Evolutionary conservation across 2,329 filamentous ascomycete species (phyloP), one percentile per base, ranked within the genome.

Genomic region (Aureobasidium sp.): DNA sequence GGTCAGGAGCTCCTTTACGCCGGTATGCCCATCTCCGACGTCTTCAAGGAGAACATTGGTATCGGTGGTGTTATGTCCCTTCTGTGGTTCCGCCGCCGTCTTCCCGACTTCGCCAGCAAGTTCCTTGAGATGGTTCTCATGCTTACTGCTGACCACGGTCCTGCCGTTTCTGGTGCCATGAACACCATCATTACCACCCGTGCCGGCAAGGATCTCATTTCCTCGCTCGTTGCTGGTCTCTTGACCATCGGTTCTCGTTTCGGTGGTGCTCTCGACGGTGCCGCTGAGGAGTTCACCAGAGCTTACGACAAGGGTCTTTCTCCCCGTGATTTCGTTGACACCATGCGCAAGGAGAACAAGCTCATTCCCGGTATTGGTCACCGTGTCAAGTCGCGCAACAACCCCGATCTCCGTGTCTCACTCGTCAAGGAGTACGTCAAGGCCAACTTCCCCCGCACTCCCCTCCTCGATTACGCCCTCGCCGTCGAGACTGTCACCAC

Each of bases 51-150:
- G 83, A 92, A 97, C 71, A 97, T 99, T 72, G 94, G 94, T 71
- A 97, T 99, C 71, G 94, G 94, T 77, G 94, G 94, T 88, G 94
- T 99, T 81, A 99, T 99, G 94, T 97, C 94, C 65, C 87, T 99
- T 63, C 84, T 99, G 71, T 99, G 94, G 94, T 99, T 99, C 91
- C 93, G 94, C 74, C 92, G 94, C 79, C 90, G 94, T 75, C 89
- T 99, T 66, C 94, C 94, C 67, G 82, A 88, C 74, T 97, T 97
- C 77, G 94, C 94, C 73, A 95, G 91, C 84, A 96, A 96, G 82
- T 99, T 99, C 85, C 82, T 99, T 70, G 94, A 99, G 84, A 99
- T 99, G 94, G 94, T 99, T 68, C 93, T 99, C 77, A 99, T 99
- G 94, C 87, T 99, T 74, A 99, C 94, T 74, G 94, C 94, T 71